Percentiles rank a stretch among this genome's conserved stretches.
Conservation (phyloP, 305 asterid genomes). For the Fraxinus nigra region DNA sequence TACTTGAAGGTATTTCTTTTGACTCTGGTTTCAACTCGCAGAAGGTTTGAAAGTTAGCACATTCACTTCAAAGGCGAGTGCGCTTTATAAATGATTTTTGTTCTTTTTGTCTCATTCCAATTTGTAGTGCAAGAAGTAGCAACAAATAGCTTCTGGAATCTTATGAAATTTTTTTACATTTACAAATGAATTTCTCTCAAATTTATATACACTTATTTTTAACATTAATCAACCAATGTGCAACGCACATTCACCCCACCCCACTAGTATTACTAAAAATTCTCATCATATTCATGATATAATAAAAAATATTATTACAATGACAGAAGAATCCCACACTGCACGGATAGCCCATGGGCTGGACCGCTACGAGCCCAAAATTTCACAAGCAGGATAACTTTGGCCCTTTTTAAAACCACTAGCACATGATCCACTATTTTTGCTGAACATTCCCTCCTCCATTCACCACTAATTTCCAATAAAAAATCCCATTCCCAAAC, state of each 20-base stretch:
- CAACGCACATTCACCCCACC: too few species aligned
- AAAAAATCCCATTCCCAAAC: slow-evolving; percentile 13
- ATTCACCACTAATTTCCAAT: neutral
- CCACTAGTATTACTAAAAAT: too few species aligned
- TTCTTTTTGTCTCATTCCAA: neutral
- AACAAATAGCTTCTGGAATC: neutral
- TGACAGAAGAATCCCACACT: neutral
- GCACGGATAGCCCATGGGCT: neutral
- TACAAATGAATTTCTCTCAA: too few species aligned
- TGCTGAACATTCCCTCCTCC: neutral
- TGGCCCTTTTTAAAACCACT: neutral
- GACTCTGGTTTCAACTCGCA: slow-evolving; percentile 28
- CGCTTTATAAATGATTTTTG: slow-evolving; percentile 16
- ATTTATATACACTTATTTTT: too few species aligned
- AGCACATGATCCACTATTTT: neutral
- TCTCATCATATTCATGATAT: neutral
- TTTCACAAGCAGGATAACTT: neutral
- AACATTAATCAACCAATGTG: too few species aligned
- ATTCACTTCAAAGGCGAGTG: slow-evolving; percentile 49
- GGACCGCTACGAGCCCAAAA: neutral
- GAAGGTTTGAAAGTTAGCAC: slow-evolving; percentile 48
- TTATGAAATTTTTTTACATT: too few species aligned
- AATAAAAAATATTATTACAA: too few species aligned
- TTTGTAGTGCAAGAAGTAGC: neutral
- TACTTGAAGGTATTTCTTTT: too few species aligned